These are phyloP conservation scores for Bertia moriformis DNA, from an alignment of 2,329 filamentous ascomycete species.

Conservation along the genomic window DNA sequence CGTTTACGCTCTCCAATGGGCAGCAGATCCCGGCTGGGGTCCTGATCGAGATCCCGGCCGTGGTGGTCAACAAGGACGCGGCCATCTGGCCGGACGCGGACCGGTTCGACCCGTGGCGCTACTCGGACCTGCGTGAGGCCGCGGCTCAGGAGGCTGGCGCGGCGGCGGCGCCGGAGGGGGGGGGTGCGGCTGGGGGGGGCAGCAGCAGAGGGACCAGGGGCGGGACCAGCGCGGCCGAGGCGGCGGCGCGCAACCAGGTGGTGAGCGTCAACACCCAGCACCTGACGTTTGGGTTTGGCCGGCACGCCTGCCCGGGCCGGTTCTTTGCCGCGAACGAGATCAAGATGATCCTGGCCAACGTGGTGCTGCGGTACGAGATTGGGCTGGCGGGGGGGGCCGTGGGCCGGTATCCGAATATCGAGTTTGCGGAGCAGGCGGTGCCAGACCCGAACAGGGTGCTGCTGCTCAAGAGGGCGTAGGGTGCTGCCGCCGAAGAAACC, in stretches of 20 bases:
- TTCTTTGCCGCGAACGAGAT: slow-evolving; percentile 22
- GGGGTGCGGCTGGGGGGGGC: no score
- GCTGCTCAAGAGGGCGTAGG: no score
- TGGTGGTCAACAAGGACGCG: background rate
- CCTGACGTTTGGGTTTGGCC: slow-evolving; percentile 22
- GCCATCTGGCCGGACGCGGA: background rate
- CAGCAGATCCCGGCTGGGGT: slow-evolving; percentile 23
- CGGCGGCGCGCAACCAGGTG: slow-evolving; percentile 6
- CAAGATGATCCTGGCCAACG: slow-evolving; percentile 16
- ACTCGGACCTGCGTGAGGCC: slow-evolving; percentile 19
- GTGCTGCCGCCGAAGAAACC: no score
- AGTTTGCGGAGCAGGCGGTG: slow-evolving; percentile 6
- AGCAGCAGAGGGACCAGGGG: no score
- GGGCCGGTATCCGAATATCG: slow-evolving; percentile 11
- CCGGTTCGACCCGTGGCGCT: slow-evolving; percentile 12
- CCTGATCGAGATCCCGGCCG: slow-evolving; percentile 11
- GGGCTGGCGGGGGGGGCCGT: slow-evolving; percentile 7
- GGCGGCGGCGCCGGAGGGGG: no score
- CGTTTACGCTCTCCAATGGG: slow-evolving; percentile 36
- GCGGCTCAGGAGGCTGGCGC: no score
- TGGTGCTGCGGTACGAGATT: slow-evolving; percentile 14
- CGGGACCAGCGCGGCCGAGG: background rate
- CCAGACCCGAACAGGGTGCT: slow-evolving; percentile 10
- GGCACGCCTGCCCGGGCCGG: slow-evolving; percentile 21
- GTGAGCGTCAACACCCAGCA: slow-evolving; percentile 16